Evolutionary conservation across 2,329 filamentous ascomycete genomes (phyloP), one percentile per base, ranked within the genome.

Genomic region (Fusarium torreyae): DNA sequence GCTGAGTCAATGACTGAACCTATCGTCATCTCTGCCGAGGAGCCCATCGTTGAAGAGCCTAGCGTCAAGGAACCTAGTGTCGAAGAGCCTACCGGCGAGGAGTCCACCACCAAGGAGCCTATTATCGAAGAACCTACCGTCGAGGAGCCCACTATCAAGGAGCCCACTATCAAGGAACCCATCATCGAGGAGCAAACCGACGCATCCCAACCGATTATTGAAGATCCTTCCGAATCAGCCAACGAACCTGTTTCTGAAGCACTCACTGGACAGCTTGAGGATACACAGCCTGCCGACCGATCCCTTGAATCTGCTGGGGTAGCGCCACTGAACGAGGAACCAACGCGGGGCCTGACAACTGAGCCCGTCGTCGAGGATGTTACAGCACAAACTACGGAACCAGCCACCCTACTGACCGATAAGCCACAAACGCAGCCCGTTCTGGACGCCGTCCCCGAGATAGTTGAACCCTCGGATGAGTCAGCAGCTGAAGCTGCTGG

Each of bases 161-260:
- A 69, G n/a, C 31, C 50, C 33, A 22, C 34, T 43, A 7, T n/a
- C 7, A 38, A 45, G 20, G 18, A 48, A 13, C 24, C 18, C 24
- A 49, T 49, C 44, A 7, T 22, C 7, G 42, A 45, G 26, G 18
- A 48, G 15, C 20, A n/a, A 22, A 49, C 14, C 8, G 24, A 40
- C 14, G 18, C 33, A 46, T 26, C 6, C 17, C 15, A 56, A 18
- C 14, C 58, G 4, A 28, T 42, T n/a, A 9, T 18, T 7, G 65
- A 66, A 22, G 38, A 42, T 11, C 17, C 6, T n/a, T 26, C 28
- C 17, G 33, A 53, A 28, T 6, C 43, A 22, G 10, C 24, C 20
- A 54, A 69, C 45, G 62, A 71, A 22, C 26, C 38, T 45, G 42
- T 26, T 26, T 11, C 33, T 42, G 66, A 61, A 15, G 22, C n/a